A percentile compares a stretch with the other conserved stretches of the same genome.
Evolutionary conservation across 495 filamentous ascomycete species (phyloP).

Genomic region (Trichoderma gamsii): DNA sequence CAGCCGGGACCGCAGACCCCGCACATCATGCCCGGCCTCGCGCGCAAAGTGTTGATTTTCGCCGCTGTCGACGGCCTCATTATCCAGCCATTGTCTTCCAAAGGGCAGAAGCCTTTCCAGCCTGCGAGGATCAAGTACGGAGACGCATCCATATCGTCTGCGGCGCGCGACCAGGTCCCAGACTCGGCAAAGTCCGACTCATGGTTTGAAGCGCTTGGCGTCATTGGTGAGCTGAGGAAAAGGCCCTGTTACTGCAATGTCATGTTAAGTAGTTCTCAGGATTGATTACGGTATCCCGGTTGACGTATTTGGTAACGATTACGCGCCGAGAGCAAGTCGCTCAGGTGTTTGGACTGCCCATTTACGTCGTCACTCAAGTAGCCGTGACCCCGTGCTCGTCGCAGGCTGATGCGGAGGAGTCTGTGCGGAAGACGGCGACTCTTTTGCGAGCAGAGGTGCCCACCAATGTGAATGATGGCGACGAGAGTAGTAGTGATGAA

Average conservation of each 20-base stretch:
- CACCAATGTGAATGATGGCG: conserved; percentile 33
- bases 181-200: conserved; percentile 32
- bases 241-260: conserved; percentile 13
- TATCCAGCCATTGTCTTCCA: conserved; percentile 59
- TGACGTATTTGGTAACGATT: conserved; percentile 77
- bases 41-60: conserved; percentile 72
- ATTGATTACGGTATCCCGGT: conserved; percentile 61
- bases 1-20: background rate
- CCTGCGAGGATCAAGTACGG: conserved; percentile 69
- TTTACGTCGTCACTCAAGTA: conserved; percentile 81
- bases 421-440: conserved; percentile 58
- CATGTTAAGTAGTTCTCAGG: conserved; percentile 40
- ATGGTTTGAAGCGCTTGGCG: conserved; percentile 71
- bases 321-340: conserved; percentile 82
- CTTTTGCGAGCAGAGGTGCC: conserved; percentile 32
- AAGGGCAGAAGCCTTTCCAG: conserved; percentile 41
- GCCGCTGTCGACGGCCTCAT: conserved; percentile 83
- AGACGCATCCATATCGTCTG: conserved; percentile 46
- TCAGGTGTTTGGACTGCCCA: conserved; percentile 68
- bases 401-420: conserved; percentile 61
- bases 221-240: conserved; percentile 59
- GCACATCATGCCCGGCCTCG: conserved; percentile 59
- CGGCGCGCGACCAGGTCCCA: conserved; percentile 30
- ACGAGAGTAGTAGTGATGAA: conserved; percentile 32
- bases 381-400: conserved; percentile 81